A percentile compares a stretch with the other conserved stretches of the same genome.
Conservation (phyloP, 257 asterid species). For the Solanum neorickii region DNA sequence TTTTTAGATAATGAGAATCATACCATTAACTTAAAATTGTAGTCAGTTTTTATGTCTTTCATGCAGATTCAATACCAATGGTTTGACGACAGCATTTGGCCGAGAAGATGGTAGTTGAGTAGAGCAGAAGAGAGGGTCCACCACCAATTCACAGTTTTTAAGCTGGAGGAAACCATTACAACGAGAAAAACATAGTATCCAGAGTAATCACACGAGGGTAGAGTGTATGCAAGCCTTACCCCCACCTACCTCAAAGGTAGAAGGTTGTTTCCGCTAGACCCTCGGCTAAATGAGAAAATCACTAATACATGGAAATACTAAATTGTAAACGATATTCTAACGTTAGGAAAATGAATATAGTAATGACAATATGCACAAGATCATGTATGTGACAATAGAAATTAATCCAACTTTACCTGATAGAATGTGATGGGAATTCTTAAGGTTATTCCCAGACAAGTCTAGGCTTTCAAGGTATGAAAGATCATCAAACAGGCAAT, state of each 20-base stretch:
- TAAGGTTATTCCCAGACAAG: conserved; percentile 3
- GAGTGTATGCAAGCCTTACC: not conserved
- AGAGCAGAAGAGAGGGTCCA: not conserved
- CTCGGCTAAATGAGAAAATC: not conserved
- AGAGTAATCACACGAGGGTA: not conserved
- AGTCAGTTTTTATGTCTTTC: not conserved
- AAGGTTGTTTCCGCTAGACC: not conserved
- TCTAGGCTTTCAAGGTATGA: conserved; percentile 2
- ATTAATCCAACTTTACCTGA: not conserved
- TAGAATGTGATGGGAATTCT: not conserved
- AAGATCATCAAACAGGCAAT: not conserved
- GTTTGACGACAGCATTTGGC: not conserved
- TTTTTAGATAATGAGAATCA: not conserved
- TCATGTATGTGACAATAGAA: not conserved
- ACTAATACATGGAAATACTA: not conserved
- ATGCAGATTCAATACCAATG: not conserved
- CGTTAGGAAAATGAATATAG: not conserved
- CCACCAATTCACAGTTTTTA: not conserved
- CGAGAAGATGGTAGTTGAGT: not conserved
- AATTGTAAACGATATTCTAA: not conserved
- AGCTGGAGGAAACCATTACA: not conserved
- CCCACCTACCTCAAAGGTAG: not conserved
- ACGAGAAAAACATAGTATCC: not conserved
- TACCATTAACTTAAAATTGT: not conserved
- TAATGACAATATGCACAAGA: not conserved